Base-by-base conservation (phyloP, 768 basidiomycete genomes). In the Suillus occidentalis region DNA sequence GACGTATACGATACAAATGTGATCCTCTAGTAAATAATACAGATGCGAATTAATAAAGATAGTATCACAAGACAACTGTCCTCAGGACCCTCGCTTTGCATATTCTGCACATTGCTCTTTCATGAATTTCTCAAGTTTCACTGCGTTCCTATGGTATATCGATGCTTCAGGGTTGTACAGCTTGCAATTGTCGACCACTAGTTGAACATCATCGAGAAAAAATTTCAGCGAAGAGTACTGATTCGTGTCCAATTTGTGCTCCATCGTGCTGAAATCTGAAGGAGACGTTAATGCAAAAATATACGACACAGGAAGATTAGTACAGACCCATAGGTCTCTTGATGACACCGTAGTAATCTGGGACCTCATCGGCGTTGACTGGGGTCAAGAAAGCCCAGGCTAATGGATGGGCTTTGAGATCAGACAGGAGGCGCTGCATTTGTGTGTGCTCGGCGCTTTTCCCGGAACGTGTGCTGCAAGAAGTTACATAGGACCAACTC, bases 351-450 rank as follows among this genome's bases (percentile, higher is more conserved):
- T 94, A 91, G 71, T 99, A 99, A 73, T 98, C 96, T 7, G 83
- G 75, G 7, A 96, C 96, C 65, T 94, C 90, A 7, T 86, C 85
- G 3, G 76, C 80, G 68, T 89, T 88, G 52, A 99, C 96, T 4
- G 97, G 95, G 61, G 82, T 75, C 37, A 82, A 78, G 78, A 99
- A 99, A 7, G 97, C 87, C 96, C 97, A 99, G 1, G 92, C 86
- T 47, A 86, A 84, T 10, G 89, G 83, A 72, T 95, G 90, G 36
- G 81, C 84, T 73, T 91, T 87, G 62, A 99, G 77, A 60, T 94
- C 92, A 43, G 86, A 85, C 39, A 98, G 80, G 10, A 95, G 83
- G 50, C 88, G 87, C 71, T 91, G 86, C 86, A 98, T 91, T 62
- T 81, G 83, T 68, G 80, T 82, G 34, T 86, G 83, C 65, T 90